Evolutionary conservation across 2,329 filamentous ascomycete species (phyloP).

Genomic region (Fusarium agapanthi): DNA sequence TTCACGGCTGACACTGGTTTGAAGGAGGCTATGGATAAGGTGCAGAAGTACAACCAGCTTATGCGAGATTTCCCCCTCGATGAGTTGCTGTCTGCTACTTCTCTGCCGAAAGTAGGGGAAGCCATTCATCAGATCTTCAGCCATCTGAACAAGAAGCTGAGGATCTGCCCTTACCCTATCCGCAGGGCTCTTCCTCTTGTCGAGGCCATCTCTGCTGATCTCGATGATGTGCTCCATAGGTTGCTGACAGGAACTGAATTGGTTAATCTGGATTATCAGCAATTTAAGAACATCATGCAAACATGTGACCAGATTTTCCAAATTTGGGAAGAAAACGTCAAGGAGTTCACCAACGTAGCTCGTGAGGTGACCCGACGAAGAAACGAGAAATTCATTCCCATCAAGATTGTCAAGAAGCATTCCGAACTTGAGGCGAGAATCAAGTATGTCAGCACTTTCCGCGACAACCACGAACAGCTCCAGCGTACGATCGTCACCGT

Average conservation of each 20-base stretch:
- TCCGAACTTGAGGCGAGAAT: slow-evolving; percentile 88
- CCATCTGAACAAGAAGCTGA: slow-evolving; percentile 97
- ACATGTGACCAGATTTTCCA: slow-evolving; percentile 86
- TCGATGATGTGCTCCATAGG: slow-evolving; percentile 86
- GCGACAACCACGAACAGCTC: slow-evolving; percentile 96
- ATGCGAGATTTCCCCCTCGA: slow-evolving; percentile 98
- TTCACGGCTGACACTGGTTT: slow-evolving; percentile 95
- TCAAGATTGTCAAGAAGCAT: slow-evolving; percentile 92
- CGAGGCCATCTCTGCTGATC: slow-evolving; percentile 92
- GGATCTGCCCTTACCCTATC: slow-evolving; percentile 95
- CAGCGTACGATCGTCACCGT: slow-evolving; percentile 97
- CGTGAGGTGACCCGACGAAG: slow-evolving; percentile 92
- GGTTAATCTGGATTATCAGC: slow-evolving; percentile 90
- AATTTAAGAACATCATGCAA: slow-evolving; percentile 87
- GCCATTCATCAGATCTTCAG: slow-evolving; percentile 88
- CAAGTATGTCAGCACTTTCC: slow-evolving; percentile 93
- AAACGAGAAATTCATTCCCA: slow-evolving; percentile 98
- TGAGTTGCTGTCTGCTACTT: slow-evolving; percentile 91
- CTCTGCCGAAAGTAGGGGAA: slow-evolving; percentile 86
- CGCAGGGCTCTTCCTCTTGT: slow-evolving; percentile 91
- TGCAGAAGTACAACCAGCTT: slow-evolving; percentile 98
- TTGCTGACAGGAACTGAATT: slow-evolving; percentile 86
- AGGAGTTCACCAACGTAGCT: slow-evolving; percentile 97
- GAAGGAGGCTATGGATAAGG: slow-evolving; percentile 94
- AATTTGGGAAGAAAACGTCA: slow-evolving; percentile 94